Percentiles rank a stretch among this genome's conserved stretches.
Evolutionary conservation across 495 filamentous ascomycete genomes (phyloP).

Genomic region (Talaromyces wortmannii): DNA sequence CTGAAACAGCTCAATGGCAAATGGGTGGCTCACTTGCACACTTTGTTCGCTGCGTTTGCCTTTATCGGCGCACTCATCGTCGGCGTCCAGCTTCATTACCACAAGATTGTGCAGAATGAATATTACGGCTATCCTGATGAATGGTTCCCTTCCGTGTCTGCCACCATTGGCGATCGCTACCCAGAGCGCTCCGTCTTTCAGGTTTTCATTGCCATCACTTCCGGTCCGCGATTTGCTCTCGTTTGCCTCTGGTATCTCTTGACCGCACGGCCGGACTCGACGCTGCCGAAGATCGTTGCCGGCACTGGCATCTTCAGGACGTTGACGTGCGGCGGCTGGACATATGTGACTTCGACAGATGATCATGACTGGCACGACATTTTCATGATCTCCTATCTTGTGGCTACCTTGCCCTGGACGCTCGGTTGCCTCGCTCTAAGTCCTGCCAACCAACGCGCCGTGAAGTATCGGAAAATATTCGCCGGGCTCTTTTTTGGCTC

Average conservation of each 20-base stretch:
- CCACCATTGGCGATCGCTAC: conserved; percentile 98
- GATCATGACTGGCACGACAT: conserved; percentile 99
- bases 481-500: conserved; percentile 85
- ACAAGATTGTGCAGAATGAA: conserved; percentile 97
- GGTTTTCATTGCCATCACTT: conserved; percentile 94
- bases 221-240: conserved; percentile 85
- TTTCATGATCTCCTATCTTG: conserved; percentile 97
- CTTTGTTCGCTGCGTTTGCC: conserved; percentile 75
- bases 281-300: conserved; percentile 75
- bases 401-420: conserved; percentile 94
- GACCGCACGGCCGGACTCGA: conserved; percentile 65
- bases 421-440: conserved; percentile 83
- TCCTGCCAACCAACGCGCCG: conserved; percentile 73
- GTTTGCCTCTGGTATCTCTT: conserved; percentile 91
- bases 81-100: conserved; percentile 80
- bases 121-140: conserved; percentile 94
- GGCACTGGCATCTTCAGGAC: conserved; percentile 80
- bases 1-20: conserved; percentile 65
- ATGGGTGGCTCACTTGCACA: conserved; percentile 90
- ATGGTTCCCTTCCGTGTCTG: conserved; percentile 98
- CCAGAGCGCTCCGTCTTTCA: conserved; percentile 96
- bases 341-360: conserved; percentile 96
- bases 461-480: conserved; percentile 85
- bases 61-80: conserved; percentile 88
- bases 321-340: conserved; percentile 95